These are phyloP conservation scores for Lenzites betulinus DNA, from an alignment of 768 basidiomycete genomes.

Conservation along the genomic window DNA sequence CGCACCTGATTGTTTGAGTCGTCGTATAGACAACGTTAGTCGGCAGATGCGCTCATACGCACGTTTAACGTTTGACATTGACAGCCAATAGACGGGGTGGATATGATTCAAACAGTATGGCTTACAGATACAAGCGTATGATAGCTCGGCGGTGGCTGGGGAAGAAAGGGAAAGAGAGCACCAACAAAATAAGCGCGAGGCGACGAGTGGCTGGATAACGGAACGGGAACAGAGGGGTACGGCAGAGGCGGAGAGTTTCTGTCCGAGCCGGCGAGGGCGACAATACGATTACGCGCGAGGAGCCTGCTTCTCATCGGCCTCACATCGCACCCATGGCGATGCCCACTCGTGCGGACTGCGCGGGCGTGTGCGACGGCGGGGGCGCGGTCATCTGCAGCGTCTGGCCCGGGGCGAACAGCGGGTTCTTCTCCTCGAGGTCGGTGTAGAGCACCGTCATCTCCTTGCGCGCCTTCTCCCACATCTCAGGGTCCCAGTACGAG, in stretches of 20 bases:
- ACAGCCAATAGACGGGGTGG: slow-evolving; percentile 18
- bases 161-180: slow-evolving; percentile 10
- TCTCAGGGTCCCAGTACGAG: slow-evolving; percentile 87
- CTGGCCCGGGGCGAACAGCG: slow-evolving; percentile 55
- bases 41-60: too few relatives aligned
- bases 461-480: slow-evolving; percentile 76
- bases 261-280: slow-evolving; percentile 7
- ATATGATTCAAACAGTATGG: slow-evolving; percentile 30
- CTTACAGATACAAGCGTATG: slow-evolving; percentile 37
- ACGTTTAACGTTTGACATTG: too few relatives aligned
- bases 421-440: slow-evolving; percentile 76
- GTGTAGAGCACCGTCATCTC: slow-evolving; percentile 75
- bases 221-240: neutral
- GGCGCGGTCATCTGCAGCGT: slow-evolving; percentile 26
- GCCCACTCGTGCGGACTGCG: slow-evolving; percentile 31
- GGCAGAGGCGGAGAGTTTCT: slow-evolving; percentile 8
- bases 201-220: neutral
- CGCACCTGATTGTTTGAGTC: too few relatives aligned
- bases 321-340: slow-evolving; percentile 55
- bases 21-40: too few relatives aligned
- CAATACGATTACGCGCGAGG: neutral
- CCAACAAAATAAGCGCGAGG: slow-evolving; percentile 6
- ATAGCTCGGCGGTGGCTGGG: slow-evolving; percentile 26
- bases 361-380: slow-evolving; percentile 34
- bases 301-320: slow-evolving; percentile 14